Percentiles rank a stretch among this genome's conserved stretches.
phyloP scores from a whole-genome alignment of 306 rosid genomes.

The Casuarina equisetifolia region DNA sequence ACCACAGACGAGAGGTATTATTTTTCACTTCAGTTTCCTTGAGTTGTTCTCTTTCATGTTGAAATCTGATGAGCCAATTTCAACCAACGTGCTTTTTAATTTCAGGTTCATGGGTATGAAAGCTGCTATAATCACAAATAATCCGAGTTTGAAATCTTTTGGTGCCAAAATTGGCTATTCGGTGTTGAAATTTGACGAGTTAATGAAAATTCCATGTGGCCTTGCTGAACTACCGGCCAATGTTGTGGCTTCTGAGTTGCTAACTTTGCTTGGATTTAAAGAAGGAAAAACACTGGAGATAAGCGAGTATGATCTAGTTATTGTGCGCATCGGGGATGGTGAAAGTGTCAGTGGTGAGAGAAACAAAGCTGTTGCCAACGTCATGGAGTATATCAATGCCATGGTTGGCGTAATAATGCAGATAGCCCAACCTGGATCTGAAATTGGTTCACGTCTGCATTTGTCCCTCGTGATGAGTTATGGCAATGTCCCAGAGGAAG shows the following conservation, averaged over 20 bases:
- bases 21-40: conserved; percentile 11
- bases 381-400: conserved; percentile 55
- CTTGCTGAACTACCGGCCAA: conserved; percentile 28
- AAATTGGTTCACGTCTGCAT: conserved; percentile 69
- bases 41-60: conserved; percentile 1
- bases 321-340: conserved; percentile 74
- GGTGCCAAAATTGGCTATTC: conserved; percentile 63
- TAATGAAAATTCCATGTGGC: conserved; percentile 17
- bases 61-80: not conserved
- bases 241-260: conserved; percentile 49
- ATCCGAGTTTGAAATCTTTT: conserved; percentile 59
- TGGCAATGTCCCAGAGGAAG: conserved; percentile 53
- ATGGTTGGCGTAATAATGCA: conserved; percentile 64
- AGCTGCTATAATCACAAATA: conserved; percentile 67
- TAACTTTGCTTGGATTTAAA: conserved; percentile 76
- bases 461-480: conserved; percentile 76
- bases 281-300: conserved; percentile 55
- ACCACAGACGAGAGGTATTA: conserved; percentile 70
- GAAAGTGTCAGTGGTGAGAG: conserved; percentile 38
- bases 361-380: conserved; percentile 36
- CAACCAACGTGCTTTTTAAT: conserved; percentile 23
- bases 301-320: conserved; percentile 66
- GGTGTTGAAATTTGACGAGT: conserved; percentile 47
- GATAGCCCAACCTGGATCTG: conserved; percentile 58
- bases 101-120: conserved; percentile 97